A percentile compares a stretch with the other conserved stretches of the same genome.
Evolutionary conservation across 2,329 filamentous ascomycete species (phyloP).

Genomic region (Fusarium virguliforme): DNA sequence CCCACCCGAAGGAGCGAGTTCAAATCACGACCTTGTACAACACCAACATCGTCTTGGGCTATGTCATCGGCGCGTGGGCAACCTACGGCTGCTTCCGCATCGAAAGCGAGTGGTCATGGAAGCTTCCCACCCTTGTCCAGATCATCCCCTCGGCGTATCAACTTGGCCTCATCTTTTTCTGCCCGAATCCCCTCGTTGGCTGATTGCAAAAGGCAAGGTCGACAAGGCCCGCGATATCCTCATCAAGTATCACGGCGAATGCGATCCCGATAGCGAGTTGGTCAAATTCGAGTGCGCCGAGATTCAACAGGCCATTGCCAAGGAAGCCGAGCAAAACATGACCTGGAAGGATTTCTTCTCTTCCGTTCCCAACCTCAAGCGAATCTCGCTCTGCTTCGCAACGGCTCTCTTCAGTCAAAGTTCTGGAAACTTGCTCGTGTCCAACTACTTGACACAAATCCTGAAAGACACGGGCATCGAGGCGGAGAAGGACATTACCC

Average conservation of each 20-base stretch:
- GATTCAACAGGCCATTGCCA: conserved; percentile 64
- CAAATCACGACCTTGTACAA: conserved; percentile 47
- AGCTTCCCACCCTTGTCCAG: conserved; percentile 66
- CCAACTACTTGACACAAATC: conserved; percentile 60
- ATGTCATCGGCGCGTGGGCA: conserved; percentile 45
- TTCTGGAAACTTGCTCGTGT: conserved; percentile 61
- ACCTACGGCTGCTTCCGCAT: conserved; percentile 49
- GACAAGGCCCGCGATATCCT: conserved; percentile 68
- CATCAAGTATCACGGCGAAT: conserved; percentile 68
- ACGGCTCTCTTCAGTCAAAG: conserved; percentile 61
- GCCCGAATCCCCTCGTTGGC: conserved; percentile 75
- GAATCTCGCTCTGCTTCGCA: conserved; percentile 59
- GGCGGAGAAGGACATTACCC: conserved; percentile 57
- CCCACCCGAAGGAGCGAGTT: conserved; percentile 56
- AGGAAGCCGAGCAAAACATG: conserved; percentile 62
- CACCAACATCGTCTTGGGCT: conserved; percentile 43
- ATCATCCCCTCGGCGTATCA: conserved; percentile 61
- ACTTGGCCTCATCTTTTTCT: conserved; percentile 63
- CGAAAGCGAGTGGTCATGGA: conserved; percentile 42
- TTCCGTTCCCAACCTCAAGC: conserved; percentile 58
- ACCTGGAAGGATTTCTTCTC: conserved; percentile 62
- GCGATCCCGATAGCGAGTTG: conserved; percentile 60
- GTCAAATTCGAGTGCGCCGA: conserved; percentile 66
- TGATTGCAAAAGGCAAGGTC: conserved; percentile 66
- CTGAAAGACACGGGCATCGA: conserved; percentile 60